Conservation (phyloP, 1,139 yeast genomes). For the Geotrichum bryndzae region DNA sequence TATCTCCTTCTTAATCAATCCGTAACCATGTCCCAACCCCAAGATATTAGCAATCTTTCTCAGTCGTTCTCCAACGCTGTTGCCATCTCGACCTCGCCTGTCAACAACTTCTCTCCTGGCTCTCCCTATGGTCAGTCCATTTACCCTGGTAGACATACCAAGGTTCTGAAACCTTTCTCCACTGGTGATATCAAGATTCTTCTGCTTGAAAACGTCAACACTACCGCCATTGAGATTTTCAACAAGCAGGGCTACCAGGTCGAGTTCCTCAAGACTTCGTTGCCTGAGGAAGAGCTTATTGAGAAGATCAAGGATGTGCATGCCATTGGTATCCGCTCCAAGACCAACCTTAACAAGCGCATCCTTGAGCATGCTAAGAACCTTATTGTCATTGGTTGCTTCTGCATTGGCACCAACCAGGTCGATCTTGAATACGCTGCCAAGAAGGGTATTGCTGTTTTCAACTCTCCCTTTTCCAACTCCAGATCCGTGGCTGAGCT, state of each 20-base stretch:
- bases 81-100: slow-evolving; percentile 36
- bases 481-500: slow-evolving; percentile 98
- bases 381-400: slow-evolving; percentile 89
- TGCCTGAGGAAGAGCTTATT: slow-evolving; percentile 88
- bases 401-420: slow-evolving; percentile 98
- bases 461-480: slow-evolving; percentile 97
- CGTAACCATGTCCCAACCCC: slow-evolving; percentile 54
- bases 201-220: slow-evolving; percentile 85
- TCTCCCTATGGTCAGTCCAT: slow-evolving; percentile 41
- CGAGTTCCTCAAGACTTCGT: slow-evolving; percentile 83
- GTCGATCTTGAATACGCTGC: slow-evolving; percentile 93
- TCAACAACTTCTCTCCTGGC: slow-evolving; percentile 58
- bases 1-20: background rate
- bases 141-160: slow-evolving; percentile 35
- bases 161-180: slow-evolving; percentile 79
- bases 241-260: slow-evolving; percentile 92
- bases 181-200: slow-evolving; percentile 90
- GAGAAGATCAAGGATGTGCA: slow-evolving; percentile 91
- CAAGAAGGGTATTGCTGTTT: slow-evolving; percentile 86
- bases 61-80: slow-evolving; percentile 51
- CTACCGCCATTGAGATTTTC: slow-evolving; percentile 83
- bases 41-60: slow-evolving; percentile 53
- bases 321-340: slow-evolving; percentile 96
- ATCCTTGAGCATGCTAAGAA: slow-evolving; percentile 81
- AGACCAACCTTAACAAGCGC: slow-evolving; percentile 78